Evolutionary conservation across 805 yeast species (phyloP).

Genomic region (Tetrapisispora arboricola): DNA sequence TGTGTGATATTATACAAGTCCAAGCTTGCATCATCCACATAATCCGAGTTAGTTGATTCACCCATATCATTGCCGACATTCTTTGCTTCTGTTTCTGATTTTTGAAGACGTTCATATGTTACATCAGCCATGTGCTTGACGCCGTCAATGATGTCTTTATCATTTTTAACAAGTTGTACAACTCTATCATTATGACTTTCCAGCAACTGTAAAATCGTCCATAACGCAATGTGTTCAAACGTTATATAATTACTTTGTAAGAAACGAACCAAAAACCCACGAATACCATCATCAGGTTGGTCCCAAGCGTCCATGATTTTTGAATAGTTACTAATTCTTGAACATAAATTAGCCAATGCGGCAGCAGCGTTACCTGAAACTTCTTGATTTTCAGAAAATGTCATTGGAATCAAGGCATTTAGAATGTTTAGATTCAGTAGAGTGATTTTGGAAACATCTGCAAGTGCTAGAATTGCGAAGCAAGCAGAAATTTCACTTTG

Average conservation of each 20-base stretch:
- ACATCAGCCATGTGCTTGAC: constrained; percentile 39
- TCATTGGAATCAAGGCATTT: constrained; percentile 84
- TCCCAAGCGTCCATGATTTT: constrained; percentile 73
- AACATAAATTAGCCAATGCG: constrained; percentile 89
- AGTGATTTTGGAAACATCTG: constrained; percentile 85
- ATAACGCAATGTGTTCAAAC: constrained; percentile 93
- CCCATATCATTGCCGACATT: constrained; percentile 11
- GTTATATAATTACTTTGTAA: constrained; percentile 79
- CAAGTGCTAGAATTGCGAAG: constrained; percentile 90
- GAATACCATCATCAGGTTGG: constrained; percentile 72
- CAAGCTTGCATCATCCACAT: constrained; percentile 50
- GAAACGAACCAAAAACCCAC: constrained; percentile 72
- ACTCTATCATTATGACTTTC: constrained; percentile 72
- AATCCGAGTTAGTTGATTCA: constrained; percentile 28
- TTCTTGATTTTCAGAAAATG: constrained; percentile 78
- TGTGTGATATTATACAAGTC: constrained; percentile 58
- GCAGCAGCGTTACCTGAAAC: constrained; percentile 99
- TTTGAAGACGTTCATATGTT: constrained; percentile 26
- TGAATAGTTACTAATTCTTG: constrained; percentile 76
- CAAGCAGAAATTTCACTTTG: constrained; percentile 96
- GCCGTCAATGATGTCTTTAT: constrained; percentile 43
- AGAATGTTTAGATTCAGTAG: constrained; percentile 75
- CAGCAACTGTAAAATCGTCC: constrained; percentile 89
- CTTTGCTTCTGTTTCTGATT: constrained; percentile 15
- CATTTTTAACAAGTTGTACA: constrained; percentile 42